Percentiles rank a stretch among this genome's conserved stretches.
phyloP scores from a whole-genome alignment of 345 rosid species.

The Populus deltoides region DNA sequence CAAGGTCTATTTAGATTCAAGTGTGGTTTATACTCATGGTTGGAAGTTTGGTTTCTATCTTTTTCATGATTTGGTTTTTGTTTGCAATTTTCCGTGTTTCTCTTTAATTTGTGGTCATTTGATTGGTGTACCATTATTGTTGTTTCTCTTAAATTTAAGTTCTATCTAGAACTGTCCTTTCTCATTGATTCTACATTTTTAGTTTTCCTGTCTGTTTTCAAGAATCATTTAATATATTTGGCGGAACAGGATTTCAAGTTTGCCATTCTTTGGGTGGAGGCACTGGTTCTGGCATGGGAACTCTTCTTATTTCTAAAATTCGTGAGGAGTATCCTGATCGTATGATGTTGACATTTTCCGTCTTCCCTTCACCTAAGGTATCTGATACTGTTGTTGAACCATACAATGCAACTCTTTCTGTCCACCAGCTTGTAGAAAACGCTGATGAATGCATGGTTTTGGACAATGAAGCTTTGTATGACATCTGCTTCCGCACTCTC shows the following conservation, averaged over 20 bases:
- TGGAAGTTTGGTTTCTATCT: not conserved
- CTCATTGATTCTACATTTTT: not conserved
- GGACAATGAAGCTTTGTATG: slow-evolving; percentile 29
- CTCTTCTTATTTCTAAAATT: slow-evolving; percentile 27
- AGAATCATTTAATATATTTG: not conserved
- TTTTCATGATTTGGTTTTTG: slow-evolving; percentile 1
- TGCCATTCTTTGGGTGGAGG: slow-evolving; percentile 33
- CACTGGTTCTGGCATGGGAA: slow-evolving; percentile 31
- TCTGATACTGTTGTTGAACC: slow-evolving; percentile 30
- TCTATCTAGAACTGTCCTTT: too few species aligned
- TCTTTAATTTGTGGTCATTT: not conserved
- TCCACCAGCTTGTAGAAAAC: slow-evolving; percentile 26
- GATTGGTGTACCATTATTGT: not conserved
- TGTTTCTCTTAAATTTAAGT: not conserved
- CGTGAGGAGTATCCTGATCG: slow-evolving; percentile 30
- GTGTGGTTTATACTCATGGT: not conserved
- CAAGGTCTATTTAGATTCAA: not conserved
- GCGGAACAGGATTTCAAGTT: slow-evolving; percentile 23
- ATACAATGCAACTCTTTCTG: slow-evolving; percentile 28
- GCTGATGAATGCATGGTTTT: slow-evolving; percentile 29
- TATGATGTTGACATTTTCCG: slow-evolving; percentile 29
- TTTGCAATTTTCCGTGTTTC: not conserved
- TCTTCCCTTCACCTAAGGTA: slow-evolving; percentile 28
- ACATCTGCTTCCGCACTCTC: slow-evolving; percentile 30
- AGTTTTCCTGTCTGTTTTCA: not conserved